Evolutionary conservation across 2,329 filamentous ascomycete species (phyloP), one percentile per base, ranked within the genome.

Genomic region (Microdochium bolleyi): DNA sequence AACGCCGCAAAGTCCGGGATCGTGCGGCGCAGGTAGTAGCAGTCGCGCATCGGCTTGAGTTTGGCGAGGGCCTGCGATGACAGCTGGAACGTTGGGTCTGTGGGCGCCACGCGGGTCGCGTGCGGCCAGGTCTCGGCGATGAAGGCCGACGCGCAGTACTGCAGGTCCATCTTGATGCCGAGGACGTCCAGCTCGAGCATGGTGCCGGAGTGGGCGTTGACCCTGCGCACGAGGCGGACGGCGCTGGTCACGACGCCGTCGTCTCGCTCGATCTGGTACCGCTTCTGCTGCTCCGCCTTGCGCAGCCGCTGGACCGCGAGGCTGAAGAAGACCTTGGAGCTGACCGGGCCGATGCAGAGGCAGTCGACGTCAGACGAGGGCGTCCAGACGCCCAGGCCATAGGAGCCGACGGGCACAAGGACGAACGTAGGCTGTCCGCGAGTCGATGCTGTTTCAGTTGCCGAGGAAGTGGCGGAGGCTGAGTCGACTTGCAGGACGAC

Each of bases 341-440:
- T 82, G 53, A 85, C 80, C 22, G 77, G 73, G 1, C 84, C 82
- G 55, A 88, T 79, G 57, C 78, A 85, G 5, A 88, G 72, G 58
- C 82, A 83, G 64, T 88, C 83, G 7, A 88, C 74, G 58, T 87
- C 82, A 1, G 83, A 87, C 0, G 73, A 63, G 1, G 69, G 60
- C 1, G 78, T 81, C 81, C 83, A 87, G 2, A 84, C 77, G 10
- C 78, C 79, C 2, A 88, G 68, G 2, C 78, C 80, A 59, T 83
- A 86, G 1, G 84, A 87, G 1, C 84, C 85, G n/a, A 87, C 81
- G 0, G 83, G 74, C 5, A 81, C 72, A 8, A 87, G 61, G 1
- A 83, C 68, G 37, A 85, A 67, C 1, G 73, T 62, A 14, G 67
- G 63, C 2, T 62, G 60, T 8, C 65, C 61, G 21, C 65, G 56